Evolutionary conservation across 768 basidiomycete species (phyloP), one percentile per base, ranked within the genome.

Genomic region (Tricholoma flavovirens): DNA sequence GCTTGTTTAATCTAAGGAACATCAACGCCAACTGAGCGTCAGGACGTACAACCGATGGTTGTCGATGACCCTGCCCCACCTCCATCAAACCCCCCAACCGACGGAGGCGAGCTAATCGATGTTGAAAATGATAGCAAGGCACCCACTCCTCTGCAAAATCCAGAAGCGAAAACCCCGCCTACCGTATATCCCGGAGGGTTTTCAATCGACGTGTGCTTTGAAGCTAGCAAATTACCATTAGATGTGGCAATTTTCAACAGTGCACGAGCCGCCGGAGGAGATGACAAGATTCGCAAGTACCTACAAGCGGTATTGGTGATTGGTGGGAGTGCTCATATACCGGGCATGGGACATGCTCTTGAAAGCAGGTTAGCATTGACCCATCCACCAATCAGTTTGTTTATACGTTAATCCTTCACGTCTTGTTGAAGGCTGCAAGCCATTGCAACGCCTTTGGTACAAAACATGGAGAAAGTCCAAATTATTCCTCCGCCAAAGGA

Each of bases 401-500:
- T 54, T 21, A 40, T 12, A 46, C n/a, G 10, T 45, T 58, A n/a
- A 19, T 45, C 35, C 29, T 17, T 42, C 42, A 43, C 43, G 50
- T 35, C 45, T 50, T 40, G 22, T 53, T 55, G 38, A 53, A 88
- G 89, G 63, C 64, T 92, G 43, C 88, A 91, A 65, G 91, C 88
- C 0, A 92, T 93, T 54, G 88, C 89, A 9, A 90, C 87, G 8
- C 88, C 90, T 5, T 70, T 95, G 40, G 86, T 91, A 14, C 80
- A 82, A 14, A 86, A 85, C 65, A 91, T 94, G 84, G 87, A 90
- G 66, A 90, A 88, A 63, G 88, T 96, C 6, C 84, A 88, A 60
- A 90, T 97, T 56, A 89, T 98, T 46, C 91, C 93, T n/a, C 88
- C 93, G 2, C 94, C 95, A 1, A 89, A 94, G 67, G 92, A 93